Evolutionary conservation across 371 early-diverging fungal species (phyloP).

Genomic region (Fennellomyces sp.): DNA sequence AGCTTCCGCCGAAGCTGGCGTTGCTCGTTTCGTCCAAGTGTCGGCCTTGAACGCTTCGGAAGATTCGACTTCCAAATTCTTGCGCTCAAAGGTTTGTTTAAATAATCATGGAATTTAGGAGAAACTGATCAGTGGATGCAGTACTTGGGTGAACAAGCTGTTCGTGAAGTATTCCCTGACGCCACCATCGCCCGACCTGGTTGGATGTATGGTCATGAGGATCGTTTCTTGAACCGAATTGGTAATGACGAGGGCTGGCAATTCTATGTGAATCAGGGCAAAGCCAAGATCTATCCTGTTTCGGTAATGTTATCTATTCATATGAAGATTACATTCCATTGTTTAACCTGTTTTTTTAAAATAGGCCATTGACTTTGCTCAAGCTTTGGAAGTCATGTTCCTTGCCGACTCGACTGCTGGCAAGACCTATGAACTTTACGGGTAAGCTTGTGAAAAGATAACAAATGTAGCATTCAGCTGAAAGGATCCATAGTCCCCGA

Average conservation of each 20-base stretch:
- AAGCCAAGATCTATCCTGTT: slow-evolving; percentile 83
- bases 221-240: slow-evolving; percentile 90
- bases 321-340: background rate
- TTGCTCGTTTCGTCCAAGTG: slow-evolving; percentile 87
- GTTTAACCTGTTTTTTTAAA: background rate
- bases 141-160: slow-evolving; percentile 91
- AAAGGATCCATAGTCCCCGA: slow-evolving; percentile 43
- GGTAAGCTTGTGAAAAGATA: slow-evolving; percentile 40
- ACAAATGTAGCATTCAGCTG: background rate
- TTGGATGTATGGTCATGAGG: slow-evolving; percentile 91
- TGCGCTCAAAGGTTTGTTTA: slow-evolving; percentile 82
- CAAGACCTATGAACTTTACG: slow-evolving; percentile 90
- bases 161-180: slow-evolving; percentile 85
- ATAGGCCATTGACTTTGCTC: slow-evolving; percentile 89
- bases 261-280: slow-evolving; percentile 74
- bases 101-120: no score
- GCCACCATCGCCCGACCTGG: slow-evolving; percentile 94
- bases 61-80: slow-evolving; percentile 78
- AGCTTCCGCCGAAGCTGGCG: slow-evolving; percentile 81
- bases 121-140: no score
- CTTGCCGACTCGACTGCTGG: slow-evolving; percentile 77
- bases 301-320: slow-evolving; percentile 48
- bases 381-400: slow-evolving; percentile 77
- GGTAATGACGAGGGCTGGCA: slow-evolving; percentile 66
- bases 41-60: slow-evolving; percentile 85